Evolutionary conservation across 495 filamentous ascomycete species (phyloP).

Genomic region (Tetracladium setigerum): DNA sequence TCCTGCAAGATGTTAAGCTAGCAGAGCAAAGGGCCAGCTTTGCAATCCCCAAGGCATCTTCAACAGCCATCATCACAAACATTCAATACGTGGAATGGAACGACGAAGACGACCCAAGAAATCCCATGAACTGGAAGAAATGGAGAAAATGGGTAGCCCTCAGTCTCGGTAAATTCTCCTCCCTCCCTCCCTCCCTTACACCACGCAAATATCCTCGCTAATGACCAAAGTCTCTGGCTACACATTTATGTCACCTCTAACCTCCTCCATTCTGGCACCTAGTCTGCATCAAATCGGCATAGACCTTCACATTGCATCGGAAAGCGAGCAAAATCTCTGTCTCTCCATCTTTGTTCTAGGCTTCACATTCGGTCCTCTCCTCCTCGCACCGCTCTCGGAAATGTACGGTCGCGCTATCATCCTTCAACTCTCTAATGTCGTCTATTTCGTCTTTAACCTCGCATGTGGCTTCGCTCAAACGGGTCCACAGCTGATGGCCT

Average conservation of each 20-base stretch:
- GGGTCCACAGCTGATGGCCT: conserved; percentile 43
- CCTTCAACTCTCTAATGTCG: conserved; percentile 41
- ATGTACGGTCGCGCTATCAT: conserved; percentile 53
- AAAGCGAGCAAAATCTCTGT: conserved; percentile 48
- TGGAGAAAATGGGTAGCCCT: conserved; percentile 36
- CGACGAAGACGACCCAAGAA: conserved; percentile 31
- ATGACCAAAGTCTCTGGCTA: conserved; percentile 29
- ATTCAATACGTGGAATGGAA: conserved; percentile 34
- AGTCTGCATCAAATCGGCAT: conserved; percentile 44
- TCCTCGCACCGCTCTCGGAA: conserved; percentile 57
- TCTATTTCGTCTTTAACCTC: conserved; percentile 49
- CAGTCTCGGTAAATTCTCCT: conserved; percentile 36
- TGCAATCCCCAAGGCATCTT: too few relatives aligned
- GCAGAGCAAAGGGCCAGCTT: too few relatives aligned
- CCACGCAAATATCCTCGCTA: neutral
- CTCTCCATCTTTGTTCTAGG: conserved; percentile 71
- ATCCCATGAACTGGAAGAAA: conserved; percentile 35
- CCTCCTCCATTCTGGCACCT: conserved; percentile 67
- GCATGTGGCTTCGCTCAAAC: conserved; percentile 48
- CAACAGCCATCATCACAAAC: too few relatives aligned
- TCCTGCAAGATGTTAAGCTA: too few relatives aligned
- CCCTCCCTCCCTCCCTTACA: neutral
- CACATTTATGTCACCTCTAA: conserved; percentile 11
- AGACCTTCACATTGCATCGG: conserved; percentile 52
- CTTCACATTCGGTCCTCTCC: conserved; percentile 53